Conservation (phyloP, 2,329 filamentous ascomycete genomes). For the Xylariaceae sp. region DNA sequence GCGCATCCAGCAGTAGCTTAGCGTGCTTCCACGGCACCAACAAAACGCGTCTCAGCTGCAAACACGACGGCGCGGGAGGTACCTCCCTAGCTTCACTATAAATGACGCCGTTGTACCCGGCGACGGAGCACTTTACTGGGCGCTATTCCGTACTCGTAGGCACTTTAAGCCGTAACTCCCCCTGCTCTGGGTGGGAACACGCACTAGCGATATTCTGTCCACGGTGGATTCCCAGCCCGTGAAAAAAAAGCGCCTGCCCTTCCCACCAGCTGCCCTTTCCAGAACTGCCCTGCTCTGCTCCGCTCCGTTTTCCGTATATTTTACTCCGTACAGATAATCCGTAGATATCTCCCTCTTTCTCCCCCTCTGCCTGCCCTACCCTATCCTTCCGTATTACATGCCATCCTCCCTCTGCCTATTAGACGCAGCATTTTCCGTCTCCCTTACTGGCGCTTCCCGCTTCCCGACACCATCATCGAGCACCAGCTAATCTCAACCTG, state of each 20-base stretch:
- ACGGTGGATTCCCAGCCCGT: too few species aligned
- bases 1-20: too few species aligned
- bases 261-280: too few species aligned
- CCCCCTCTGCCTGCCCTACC: conserved; percentile 2
- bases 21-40: not conserved
- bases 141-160: not conserved
- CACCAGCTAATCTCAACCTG: conserved; percentile 25
- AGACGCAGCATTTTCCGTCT: conserved; percentile 7
- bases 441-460: conserved; percentile 24
- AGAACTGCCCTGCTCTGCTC: too few species aligned
- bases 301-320: too few species aligned
- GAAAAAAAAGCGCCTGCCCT: too few species aligned
- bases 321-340: too few species aligned
- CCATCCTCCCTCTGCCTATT: not conserved
- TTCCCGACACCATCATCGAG: conserved; percentile 23
- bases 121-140: not conserved
- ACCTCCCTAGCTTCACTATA: not conserved
- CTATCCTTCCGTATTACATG: not conserved
- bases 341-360: not conserved
- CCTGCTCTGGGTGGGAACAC: too few species aligned
- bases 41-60: not conserved
- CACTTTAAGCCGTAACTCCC: too few species aligned
- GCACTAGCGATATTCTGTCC: too few species aligned
- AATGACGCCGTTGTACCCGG: not conserved
- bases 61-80: conserved; percentile 4